These are phyloP conservation scores for Galeopsis tetrahit DNA, from an alignment of 257 asterid genomes.

Conservation along the genomic window DNA sequence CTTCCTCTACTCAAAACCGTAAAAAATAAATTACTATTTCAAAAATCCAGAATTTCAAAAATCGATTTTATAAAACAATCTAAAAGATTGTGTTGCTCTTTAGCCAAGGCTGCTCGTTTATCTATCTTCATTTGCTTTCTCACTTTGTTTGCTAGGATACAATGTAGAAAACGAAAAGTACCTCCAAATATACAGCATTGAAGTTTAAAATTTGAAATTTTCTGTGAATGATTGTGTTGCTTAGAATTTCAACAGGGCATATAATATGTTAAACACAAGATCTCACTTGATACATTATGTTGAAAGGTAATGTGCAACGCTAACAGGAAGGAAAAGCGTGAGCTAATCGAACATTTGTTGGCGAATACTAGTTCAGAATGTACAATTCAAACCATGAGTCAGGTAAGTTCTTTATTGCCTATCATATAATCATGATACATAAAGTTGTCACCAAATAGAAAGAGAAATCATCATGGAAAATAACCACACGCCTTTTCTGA, in stretches of 20 bases:
- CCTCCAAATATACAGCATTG: neutral
- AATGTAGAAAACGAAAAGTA: neutral
- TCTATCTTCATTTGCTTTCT: neutral
- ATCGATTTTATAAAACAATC: too few relatives aligned
- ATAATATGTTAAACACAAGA: neutral
- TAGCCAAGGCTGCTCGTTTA: neutral
- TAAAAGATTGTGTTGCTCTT: neutral
- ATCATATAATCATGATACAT: neutral
- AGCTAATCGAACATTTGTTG: constrained; percentile 56
- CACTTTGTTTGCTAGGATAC: neutral
- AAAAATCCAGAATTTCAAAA: too few relatives aligned
- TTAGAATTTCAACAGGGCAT: neutral
- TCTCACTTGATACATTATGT: constrained; percentile 27
- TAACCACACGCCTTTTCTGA: neutral
- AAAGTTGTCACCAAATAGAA: neutral
- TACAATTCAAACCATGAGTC: constrained; percentile 40
- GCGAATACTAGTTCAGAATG: constrained; percentile 33
- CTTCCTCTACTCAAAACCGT: too few relatives aligned
- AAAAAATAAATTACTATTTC: too few relatives aligned
- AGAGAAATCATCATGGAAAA: neutral
- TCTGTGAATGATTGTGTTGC: neutral
- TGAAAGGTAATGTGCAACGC: constrained; percentile 50
- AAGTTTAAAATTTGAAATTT: neutral
- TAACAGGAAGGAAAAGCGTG: constrained; percentile 59
- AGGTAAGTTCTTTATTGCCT: constrained; percentile 39